Base-by-base conservation (phyloP, 1,139 yeast species). In the Debaryomyces coudertii region DNA sequence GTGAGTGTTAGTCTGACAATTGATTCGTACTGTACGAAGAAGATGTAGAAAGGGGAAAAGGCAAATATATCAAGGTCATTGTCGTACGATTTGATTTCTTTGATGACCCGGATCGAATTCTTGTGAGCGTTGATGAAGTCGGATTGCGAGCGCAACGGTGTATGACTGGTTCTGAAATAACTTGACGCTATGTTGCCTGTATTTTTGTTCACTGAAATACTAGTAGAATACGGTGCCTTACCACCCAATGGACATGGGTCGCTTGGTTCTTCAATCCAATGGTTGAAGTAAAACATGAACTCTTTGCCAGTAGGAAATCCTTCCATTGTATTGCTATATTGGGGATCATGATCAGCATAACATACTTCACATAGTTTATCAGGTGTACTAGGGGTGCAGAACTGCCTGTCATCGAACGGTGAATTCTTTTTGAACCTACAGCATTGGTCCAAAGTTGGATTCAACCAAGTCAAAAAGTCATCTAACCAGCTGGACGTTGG, bases 161-260 rank as follows among this genome's bases (percentile, higher is more conserved):
- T 66, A 63, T 93, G 98, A n/a, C 88, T 78, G 0, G 95, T 81
- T 52, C 98, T 71, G 68, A 92, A 88, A 33, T 80, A 77, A 3
- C 93, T 82, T 1, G 95, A 73, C 4, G 62, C 55, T 16, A 92
- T 76, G 1, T 57, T 57, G 8, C 56, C 46, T 14, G 14, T 23
- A 0, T 70, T 66, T 14, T 72, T 66, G 20, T 58, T 46, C 41
- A 71, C 71, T 1, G 76, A 64, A 14, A 93, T 72, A 0, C 95
- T 76, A 5, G 72, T 67, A 0, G 87, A 77, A 59, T 92, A 93
- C 0, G 98, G 96, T 0, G 98, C 98, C 58, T 88, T 87, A 1
- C 99, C 99, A 3, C 97, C 98, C 25, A 93, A 71, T 1, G 98
- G 97, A 65, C 99, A 93, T 2, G 95, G 90, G 56, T 89, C 95